phyloP scores from a whole-genome alignment of 495 filamentous ascomycete species.

The Letharia lupina region DNA sequence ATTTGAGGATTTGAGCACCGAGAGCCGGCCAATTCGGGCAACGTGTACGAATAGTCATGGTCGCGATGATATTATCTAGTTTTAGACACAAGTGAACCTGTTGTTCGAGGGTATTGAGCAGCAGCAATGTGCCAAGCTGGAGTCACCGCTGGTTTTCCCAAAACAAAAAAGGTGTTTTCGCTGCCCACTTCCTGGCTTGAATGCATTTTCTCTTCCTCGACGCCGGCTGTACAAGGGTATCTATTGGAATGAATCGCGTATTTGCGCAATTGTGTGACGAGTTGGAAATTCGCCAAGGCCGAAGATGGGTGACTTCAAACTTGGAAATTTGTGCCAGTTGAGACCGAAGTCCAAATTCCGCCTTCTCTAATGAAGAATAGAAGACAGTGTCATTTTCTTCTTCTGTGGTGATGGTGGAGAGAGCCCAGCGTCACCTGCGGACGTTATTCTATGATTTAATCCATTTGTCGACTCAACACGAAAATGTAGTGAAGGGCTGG shows the following conservation, averaged over 20 bases:
- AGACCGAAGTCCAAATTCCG: neutral
- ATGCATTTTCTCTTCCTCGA: neutral
- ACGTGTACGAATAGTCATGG: neutral
- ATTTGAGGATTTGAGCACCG: neutral
- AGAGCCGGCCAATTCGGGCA: neutral
- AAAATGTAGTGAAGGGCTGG: neutral
- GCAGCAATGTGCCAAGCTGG: neutral
- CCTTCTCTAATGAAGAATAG: constrained; percentile 1
- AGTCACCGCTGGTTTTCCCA: neutral
- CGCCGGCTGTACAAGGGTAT: neutral
- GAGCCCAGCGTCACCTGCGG: constrained; percentile 7
- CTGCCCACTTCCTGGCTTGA: neutral
- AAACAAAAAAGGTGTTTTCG: neutral
- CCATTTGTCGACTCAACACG: neutral
- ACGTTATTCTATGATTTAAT: neutral
- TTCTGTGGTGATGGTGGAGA: constrained; percentile 7
- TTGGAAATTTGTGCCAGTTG: neutral
- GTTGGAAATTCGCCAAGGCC: neutral
- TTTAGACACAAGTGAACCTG: neutral
- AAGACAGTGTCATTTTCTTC: constrained; percentile 14
- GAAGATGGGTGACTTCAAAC: too few species aligned
- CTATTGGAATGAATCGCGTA: neutral
- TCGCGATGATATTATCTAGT: neutral
- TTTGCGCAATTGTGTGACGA: neutral
- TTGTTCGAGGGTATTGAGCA: neutral